Conservation (phyloP, 352 stramenopile genomes). For the Phytophthora palmivora region DNA sequence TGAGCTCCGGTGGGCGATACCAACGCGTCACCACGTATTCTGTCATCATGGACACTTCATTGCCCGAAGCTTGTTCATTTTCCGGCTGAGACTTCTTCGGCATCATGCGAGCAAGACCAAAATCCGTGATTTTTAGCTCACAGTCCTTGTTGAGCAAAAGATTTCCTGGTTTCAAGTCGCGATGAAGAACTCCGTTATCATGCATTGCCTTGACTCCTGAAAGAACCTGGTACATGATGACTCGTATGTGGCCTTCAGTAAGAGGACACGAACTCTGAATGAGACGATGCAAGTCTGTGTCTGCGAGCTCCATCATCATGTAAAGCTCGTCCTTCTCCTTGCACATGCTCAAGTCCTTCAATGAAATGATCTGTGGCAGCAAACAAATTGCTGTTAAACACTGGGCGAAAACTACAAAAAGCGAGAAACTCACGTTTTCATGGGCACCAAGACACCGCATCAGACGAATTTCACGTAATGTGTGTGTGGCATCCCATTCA, state of each 20-base stretch:
- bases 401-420: not conserved
- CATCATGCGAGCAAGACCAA: conserved; percentile 92
- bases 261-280: conserved; percentile 91
- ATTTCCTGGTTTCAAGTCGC: conserved; percentile 96
- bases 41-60: conserved; percentile 77
- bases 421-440: conserved; percentile 80
- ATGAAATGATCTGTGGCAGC: conserved; percentile 79
- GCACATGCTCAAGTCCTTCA: conserved; percentile 91
- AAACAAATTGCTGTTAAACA: conserved; percentile 1
- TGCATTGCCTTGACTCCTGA: conserved; percentile 93
- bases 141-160: conserved; percentile 93
- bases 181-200: conserved; percentile 93
- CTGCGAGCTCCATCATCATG: conserved; percentile 96
- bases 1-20: conserved; percentile 93
- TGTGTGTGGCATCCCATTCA: conserved; percentile 91
- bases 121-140: conserved; percentile 94
- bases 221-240: conserved; percentile 90
- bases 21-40: conserved; percentile 93
- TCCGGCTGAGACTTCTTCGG: conserved; percentile 44
- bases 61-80: conserved; percentile 16
- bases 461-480: conserved; percentile 90
- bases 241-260: conserved; percentile 80
- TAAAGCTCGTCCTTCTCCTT: conserved; percentile 95
- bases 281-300: conserved; percentile 93
- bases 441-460: conserved; percentile 91